Evolutionary conservation across 1,139 yeast species (phyloP).

Genomic region (Blastobotrys illinoisensis): DNA sequence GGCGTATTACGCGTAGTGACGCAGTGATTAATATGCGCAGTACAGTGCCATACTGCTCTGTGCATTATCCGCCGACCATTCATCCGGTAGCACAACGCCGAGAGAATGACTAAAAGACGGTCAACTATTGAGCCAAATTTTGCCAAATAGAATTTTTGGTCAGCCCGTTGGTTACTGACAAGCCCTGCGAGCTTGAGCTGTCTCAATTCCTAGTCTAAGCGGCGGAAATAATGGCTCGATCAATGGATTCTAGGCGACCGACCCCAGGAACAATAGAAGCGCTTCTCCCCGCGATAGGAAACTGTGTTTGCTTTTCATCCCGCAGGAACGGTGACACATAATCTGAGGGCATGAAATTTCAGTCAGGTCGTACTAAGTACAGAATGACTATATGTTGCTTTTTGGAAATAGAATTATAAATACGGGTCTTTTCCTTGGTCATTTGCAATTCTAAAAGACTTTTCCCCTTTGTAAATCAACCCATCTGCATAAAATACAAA

Average conservation of each 20-base stretch:
- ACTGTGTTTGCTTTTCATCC: neutral
- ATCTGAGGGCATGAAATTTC: neutral
- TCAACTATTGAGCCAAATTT: no score
- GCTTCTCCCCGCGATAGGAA: neutral
- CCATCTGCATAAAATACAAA: neutral
- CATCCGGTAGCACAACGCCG: neutral
- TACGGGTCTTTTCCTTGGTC: neutral
- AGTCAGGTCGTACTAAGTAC: constrained; percentile 4
- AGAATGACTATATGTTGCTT: neutral
- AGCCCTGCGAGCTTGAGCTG: neutral
- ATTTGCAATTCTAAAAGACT: neutral
- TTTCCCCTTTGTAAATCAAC: neutral
- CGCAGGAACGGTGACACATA: neutral
- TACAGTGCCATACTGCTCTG: neutral
- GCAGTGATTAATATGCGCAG: neutral
- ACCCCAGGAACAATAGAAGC: neutral
- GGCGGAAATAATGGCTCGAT: no score
- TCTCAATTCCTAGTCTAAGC: neutral
- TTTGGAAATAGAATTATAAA: neutral
- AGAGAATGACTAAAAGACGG: neutral
- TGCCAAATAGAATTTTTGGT: no score
- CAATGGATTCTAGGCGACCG: no score
- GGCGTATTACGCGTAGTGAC: neutral
- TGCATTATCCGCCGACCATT: neutral
- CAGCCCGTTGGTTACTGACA: no score